phyloP scores from a whole-genome alignment of 306 rosid genomes.

The Vicia sativa region DNA sequence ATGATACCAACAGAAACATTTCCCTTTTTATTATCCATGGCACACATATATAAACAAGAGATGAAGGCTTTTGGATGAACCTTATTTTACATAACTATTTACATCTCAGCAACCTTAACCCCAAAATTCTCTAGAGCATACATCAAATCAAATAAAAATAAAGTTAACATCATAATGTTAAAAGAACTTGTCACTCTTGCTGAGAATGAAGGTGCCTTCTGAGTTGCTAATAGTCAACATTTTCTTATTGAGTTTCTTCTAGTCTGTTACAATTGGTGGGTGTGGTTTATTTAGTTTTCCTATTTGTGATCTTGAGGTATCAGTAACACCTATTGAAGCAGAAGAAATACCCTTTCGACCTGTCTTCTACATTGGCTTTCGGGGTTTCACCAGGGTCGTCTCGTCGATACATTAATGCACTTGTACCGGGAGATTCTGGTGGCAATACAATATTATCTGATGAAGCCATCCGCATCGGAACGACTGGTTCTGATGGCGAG shows the following conservation, averaged over 20 bases:
- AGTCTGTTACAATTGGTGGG: constrained; percentile 43
- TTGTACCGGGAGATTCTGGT: constrained; percentile 94
- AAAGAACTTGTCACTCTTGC: constrained; percentile 31
- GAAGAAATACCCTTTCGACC: constrained; percentile 65
- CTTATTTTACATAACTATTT: constrained; percentile 58
- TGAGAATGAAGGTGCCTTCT: constrained; percentile 39
- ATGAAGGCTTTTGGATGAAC: constrained; percentile 71
- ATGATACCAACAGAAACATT: constrained; percentile 15
- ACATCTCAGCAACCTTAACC: constrained; percentile 89
- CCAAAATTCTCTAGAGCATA: constrained; percentile 46
- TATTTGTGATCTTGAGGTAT: constrained; percentile 39
- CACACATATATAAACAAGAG: constrained; percentile 39
- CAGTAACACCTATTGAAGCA: constrained; percentile 76
- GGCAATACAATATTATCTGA: constrained; percentile 78
- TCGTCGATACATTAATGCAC: constrained; percentile 72
- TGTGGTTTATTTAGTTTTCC: constrained; percentile 47
- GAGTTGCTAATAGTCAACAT: constrained; percentile 32
- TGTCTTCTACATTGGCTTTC: constrained; percentile 48
- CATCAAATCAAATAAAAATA: constrained; percentile 32
- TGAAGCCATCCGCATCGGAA: constrained; percentile 51
- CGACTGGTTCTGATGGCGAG: constrained; percentile 51
- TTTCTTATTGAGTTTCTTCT: constrained; percentile 44
- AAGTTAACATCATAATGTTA: constrained; percentile 36
- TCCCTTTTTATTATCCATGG: constrained; percentile 28
- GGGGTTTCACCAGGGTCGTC: constrained; percentile 55